Percentiles rank a stretch among this genome's conserved stretches.
phyloP scores from a whole-genome alignment of 768 basidiomycete species.

The Pholiota molesta region DNA sequence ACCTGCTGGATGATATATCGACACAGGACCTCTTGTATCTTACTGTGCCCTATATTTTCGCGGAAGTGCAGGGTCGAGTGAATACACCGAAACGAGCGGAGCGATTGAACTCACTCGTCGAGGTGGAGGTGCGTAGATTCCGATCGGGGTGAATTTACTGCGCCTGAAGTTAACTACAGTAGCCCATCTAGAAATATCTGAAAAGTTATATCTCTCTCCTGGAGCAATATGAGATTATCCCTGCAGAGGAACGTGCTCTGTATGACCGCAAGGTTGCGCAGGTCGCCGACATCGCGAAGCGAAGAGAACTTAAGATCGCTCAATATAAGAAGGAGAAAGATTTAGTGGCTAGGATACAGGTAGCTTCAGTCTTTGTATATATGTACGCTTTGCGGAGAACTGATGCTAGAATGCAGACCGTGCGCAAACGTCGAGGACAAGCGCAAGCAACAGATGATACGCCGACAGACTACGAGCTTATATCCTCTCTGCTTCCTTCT shows the following conservation, averaged over 20 bases:
- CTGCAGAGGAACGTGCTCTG: conserved; percentile 59
- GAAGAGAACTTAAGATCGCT: conserved; percentile 87
- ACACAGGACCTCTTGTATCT: conserved; percentile 79
- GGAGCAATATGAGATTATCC: conserved; percentile 69
- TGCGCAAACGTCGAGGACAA: conserved; percentile 58
- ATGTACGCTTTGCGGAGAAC: neutral
- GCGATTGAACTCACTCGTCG: conserved; percentile 55
- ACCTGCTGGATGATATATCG: conserved; percentile 79
- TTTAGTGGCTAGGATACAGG: conserved; percentile 70
- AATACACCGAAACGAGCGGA: conserved; percentile 57
- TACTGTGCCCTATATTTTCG: conserved; percentile 66
- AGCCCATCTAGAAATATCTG: conserved; percentile 48
- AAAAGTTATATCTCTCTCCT: conserved; percentile 49
- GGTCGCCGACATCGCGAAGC: conserved; percentile 65
- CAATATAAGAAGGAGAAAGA: conserved; percentile 90
- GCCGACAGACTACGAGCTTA: conserved; percentile 61
- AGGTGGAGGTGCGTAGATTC: conserved; percentile 55
- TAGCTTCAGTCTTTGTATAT: conserved; percentile 28
- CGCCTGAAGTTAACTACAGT: conserved; percentile 23
- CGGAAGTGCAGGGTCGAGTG: conserved; percentile 66
- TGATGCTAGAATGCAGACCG: conserved; percentile 36
- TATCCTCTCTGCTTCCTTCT: conserved; percentile 58
- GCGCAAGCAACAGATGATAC: conserved; percentile 30
- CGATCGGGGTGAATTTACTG: neutral
- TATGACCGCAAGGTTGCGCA: conserved; percentile 50